phyloP scores from a whole-genome alignment of 768 basidiomycete genomes.

The Boletus insuetus region DNA sequence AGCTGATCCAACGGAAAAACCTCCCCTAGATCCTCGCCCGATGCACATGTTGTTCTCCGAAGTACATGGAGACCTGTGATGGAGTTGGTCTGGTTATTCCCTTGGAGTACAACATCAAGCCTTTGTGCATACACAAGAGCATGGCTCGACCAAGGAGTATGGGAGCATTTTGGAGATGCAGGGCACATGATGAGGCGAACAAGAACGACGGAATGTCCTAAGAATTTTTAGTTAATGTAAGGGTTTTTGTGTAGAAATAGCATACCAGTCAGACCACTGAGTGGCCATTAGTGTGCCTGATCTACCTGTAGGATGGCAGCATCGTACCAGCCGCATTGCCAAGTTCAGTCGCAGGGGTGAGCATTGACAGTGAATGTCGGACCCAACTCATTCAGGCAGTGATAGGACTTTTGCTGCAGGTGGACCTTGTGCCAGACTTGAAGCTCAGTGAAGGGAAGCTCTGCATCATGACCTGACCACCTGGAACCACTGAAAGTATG shows the following conservation, averaged over 20 bases:
- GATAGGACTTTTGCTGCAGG: not conserved
- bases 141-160: not conserved
- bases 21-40: not conserved
- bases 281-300: not conserved
- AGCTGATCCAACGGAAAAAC: not conserved
- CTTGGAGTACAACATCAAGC: not conserved
- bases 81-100: not conserved
- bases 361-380: not conserved
- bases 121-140: not conserved
- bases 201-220: not conserved
- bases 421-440: not conserved
- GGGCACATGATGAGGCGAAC: not conserved
- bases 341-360: not conserved
- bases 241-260: not conserved
- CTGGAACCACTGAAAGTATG: not conserved
- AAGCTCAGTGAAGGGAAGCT: not conserved
- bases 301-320: not conserved
- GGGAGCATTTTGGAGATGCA: not conserved
- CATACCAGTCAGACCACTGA: not conserved
- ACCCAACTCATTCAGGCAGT: too few relatives aligned
- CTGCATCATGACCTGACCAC: not conserved
- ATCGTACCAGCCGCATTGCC: not conserved
- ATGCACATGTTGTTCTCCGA: not conserved
- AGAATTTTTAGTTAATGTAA: not conserved
- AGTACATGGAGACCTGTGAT: not conserved